Evolutionary conservation across 2,329 filamentous ascomycete species (phyloP).

Genomic region (Fusarium cyanostomum): DNA sequence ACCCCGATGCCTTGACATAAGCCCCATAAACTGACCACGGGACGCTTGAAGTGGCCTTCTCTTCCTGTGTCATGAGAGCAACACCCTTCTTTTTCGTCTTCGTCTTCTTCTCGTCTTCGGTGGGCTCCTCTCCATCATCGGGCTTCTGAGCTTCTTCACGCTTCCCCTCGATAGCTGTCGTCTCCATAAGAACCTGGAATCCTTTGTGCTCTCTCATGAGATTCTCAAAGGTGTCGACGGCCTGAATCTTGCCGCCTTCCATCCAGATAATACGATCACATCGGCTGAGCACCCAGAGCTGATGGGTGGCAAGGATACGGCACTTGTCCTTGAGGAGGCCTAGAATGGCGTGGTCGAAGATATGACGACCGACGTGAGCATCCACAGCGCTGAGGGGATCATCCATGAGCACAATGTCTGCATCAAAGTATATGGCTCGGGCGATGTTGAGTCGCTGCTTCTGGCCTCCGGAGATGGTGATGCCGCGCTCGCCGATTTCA

Average conservation of each 20-base stretch:
- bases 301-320: slow-evolving; percentile 91
- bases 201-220: slow-evolving; percentile 81
- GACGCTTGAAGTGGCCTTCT: slow-evolving; percentile 78
- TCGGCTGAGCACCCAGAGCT: slow-evolving; percentile 89
- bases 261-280: slow-evolving; percentile 96
- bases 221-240: slow-evolving; percentile 88
- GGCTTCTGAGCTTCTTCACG: slow-evolving; percentile 62
- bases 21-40: slow-evolving; percentile 81
- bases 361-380: slow-evolving; percentile 74
- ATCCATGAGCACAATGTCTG: slow-evolving; percentile 75
- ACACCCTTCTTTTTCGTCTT: slow-evolving; percentile 67
- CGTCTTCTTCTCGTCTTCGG: slow-evolving; percentile 55
- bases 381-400: slow-evolving; percentile 76
- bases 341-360: slow-evolving; percentile 94
- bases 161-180: slow-evolving; percentile 77
- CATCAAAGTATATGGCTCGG: slow-evolving; percentile 76
- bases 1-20: slow-evolving; percentile 80
- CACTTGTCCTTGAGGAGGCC: slow-evolving; percentile 90
- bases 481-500: slow-evolving; percentile 94
- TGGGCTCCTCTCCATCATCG: slow-evolving; percentile 53
- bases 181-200: slow-evolving; percentile 86
- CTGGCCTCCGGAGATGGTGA: slow-evolving; percentile 94
- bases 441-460: slow-evolving; percentile 97
- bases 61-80: slow-evolving; percentile 76
- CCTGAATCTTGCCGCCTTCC: slow-evolving; percentile 84